These are phyloP conservation scores for Fusarium falciforme DNA, from an alignment of 2,329 filamentous ascomycete genomes.

Conservation along the genomic window DNA sequence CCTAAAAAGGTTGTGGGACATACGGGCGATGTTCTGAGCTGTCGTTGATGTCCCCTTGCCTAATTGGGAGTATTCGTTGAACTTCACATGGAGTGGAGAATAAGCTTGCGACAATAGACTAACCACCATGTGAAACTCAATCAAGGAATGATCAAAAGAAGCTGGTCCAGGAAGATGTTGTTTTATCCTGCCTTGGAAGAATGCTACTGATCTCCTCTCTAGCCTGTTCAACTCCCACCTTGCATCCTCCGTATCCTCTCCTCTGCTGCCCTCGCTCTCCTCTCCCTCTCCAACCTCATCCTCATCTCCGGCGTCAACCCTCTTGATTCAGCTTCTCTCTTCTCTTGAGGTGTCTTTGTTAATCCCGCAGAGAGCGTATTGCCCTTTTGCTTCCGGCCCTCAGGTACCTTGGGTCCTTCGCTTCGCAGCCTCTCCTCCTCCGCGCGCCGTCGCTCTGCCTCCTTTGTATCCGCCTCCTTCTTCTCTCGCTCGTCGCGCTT, in stretches of 20 bases:
- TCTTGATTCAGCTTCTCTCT: slow-evolving; percentile 83
- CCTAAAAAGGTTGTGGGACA: background rate
- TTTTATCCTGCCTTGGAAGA: background rate
- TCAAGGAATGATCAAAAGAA: background rate
- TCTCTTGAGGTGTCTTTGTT: slow-evolving; percentile 82
- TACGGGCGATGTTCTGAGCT: background rate
- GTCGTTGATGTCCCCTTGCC: background rate
- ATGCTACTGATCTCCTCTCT: background rate
- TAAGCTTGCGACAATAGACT: background rate
- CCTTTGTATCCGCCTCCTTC: slow-evolving; percentile 74
- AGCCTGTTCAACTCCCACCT: slow-evolving; percentile 28
- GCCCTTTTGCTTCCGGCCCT: slow-evolving; percentile 61
- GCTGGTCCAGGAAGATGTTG: background rate
- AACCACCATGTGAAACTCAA: background rate
- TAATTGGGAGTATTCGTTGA: background rate
- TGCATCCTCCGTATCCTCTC: slow-evolving; percentile 79
- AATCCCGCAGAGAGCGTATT: slow-evolving; percentile 64
- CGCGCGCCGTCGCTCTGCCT: slow-evolving; percentile 75
- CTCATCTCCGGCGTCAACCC: slow-evolving; percentile 91
- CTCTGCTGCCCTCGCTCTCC: slow-evolving; percentile 90
- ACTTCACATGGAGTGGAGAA: background rate
- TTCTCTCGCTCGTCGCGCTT: slow-evolving; percentile 76
- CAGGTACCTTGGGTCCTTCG: slow-evolving; percentile 71
- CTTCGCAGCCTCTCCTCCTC: slow-evolving; percentile 79
- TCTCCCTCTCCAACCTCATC: slow-evolving; percentile 85